Evolutionary conservation across 441 rosid species (phyloP).

Genomic region (Jatropha podagrica): DNA sequence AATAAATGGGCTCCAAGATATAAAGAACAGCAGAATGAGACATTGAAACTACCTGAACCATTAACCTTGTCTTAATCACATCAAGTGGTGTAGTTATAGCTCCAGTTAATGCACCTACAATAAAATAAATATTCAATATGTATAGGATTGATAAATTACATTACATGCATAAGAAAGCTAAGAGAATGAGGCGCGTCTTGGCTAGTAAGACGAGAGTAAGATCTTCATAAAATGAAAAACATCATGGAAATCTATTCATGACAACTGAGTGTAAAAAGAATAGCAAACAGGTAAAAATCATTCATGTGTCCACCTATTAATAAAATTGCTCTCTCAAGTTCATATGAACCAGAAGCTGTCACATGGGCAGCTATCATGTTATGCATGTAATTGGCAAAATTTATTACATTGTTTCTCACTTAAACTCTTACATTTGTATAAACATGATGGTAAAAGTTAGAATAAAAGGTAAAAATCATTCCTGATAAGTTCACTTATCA

Average conservation of each 20-base stretch:
- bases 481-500: not conserved
- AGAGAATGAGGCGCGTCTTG: not conserved
- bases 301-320: not conserved
- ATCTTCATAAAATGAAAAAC: not conserved
- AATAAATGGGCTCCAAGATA: not conserved
- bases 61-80: slow-evolving; percentile 91
- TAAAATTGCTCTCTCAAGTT: not conserved
- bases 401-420: not conserved
- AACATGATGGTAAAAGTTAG: too few relatives aligned
- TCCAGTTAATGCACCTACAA: slow-evolving; percentile 84
- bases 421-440: not conserved
- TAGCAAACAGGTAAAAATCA: not conserved
- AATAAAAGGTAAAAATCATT: not conserved
- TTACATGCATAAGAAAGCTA: not conserved
- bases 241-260: not conserved
- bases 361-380: not conserved
- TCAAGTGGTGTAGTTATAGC: slow-evolving; percentile 98
- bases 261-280: not conserved
- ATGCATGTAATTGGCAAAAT: not conserved
- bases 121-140: not conserved
- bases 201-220: too few relatives aligned
- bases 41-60: slow-evolving; percentile 68
- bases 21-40: slow-evolving; percentile 11
- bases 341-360: not conserved
- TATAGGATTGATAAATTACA: not conserved